These are phyloP conservation scores for Macrotyloma uniflorum DNA, from an alignment of 306 rosid genomes.

Conservation along the genomic window DNA sequence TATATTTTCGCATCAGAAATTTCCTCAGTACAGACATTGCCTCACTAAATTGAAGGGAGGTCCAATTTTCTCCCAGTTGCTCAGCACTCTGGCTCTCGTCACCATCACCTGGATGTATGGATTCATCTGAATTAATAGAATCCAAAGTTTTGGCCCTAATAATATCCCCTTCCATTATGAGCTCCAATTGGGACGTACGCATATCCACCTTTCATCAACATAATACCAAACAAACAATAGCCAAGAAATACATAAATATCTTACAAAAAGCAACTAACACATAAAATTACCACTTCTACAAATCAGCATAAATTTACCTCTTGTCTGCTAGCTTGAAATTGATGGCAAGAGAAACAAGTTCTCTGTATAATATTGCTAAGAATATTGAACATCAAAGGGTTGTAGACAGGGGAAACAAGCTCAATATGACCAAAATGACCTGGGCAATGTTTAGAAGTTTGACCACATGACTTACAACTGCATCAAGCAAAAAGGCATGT, in stretches of 20 bases:
- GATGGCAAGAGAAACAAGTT: conserved; percentile 71
- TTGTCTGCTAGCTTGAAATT: conserved; percentile 42
- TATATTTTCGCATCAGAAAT: conserved; percentile 38
- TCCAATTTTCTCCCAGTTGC: conserved; percentile 57
- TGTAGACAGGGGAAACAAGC: conserved; percentile 66
- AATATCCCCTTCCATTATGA: conserved; percentile 68
- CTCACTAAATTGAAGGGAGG: conserved; percentile 78
- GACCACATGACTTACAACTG: conserved; percentile 83
- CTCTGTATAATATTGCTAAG: conserved; percentile 55
- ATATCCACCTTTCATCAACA: conserved; percentile 61
- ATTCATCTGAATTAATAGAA: conserved; percentile 32
- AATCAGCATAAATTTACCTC: conserved; percentile 49
- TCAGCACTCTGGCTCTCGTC: conserved; percentile 32
- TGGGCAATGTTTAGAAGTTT: conserved; percentile 53
- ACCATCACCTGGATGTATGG: conserved; percentile 29
- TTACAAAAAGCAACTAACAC: not conserved
- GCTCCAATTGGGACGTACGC: conserved; percentile 61
- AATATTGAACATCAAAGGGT: conserved; percentile 70
- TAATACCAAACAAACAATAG: conserved; percentile 8
- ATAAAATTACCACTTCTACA: conserved; percentile 10
- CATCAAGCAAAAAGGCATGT: conserved; percentile 37
- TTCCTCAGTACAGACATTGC: conserved; percentile 62
- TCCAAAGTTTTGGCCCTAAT: conserved; percentile 59
- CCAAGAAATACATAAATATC: conserved; percentile 24
- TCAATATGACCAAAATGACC: conserved; percentile 96